Percentiles rank a stretch among this genome's conserved stretches.
Conservation (phyloP, 306 rosid genomes). For the Prunus davidiana region DNA sequence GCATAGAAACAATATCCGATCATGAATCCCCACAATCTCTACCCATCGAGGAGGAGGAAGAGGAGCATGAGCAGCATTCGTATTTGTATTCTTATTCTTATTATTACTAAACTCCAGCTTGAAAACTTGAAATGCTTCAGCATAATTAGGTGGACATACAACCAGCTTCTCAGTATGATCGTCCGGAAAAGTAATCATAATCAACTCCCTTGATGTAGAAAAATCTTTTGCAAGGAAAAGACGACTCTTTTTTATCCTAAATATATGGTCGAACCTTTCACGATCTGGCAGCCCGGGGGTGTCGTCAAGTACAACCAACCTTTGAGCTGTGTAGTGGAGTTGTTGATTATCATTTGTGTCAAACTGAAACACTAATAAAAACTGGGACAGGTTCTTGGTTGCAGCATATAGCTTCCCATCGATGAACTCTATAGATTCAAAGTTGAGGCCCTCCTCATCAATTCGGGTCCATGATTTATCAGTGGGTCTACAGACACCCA, state of each 20-base stretch:
- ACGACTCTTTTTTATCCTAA: not conserved
- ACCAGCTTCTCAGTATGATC: not conserved
- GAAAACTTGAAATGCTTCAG: not conserved
- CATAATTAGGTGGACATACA: not conserved
- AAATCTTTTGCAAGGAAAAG: not conserved
- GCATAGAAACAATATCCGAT: not conserved
- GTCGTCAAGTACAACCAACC: not conserved
- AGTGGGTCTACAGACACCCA: not conserved
- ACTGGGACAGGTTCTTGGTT: not conserved
- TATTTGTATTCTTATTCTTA: too few relatives aligned
- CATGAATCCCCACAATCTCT: not conserved
- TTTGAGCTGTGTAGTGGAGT: not conserved
- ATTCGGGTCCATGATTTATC: not conserved
- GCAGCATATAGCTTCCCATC: slow-evolving; percentile 3
- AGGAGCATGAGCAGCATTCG: too few relatives aligned
- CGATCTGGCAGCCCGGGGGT: not conserved
- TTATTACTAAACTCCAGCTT: not conserved
- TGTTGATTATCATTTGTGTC: too few relatives aligned
- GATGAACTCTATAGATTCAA: not conserved
- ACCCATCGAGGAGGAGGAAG: not conserved
- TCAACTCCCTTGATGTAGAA: not conserved
- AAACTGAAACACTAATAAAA: not conserved
- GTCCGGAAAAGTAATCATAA: not conserved
- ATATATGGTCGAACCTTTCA: not conserved
- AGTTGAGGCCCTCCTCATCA: not conserved